Conservation (phyloP, 1,284 basidiomycete species). For the Pseudozyma sp. region DNA sequence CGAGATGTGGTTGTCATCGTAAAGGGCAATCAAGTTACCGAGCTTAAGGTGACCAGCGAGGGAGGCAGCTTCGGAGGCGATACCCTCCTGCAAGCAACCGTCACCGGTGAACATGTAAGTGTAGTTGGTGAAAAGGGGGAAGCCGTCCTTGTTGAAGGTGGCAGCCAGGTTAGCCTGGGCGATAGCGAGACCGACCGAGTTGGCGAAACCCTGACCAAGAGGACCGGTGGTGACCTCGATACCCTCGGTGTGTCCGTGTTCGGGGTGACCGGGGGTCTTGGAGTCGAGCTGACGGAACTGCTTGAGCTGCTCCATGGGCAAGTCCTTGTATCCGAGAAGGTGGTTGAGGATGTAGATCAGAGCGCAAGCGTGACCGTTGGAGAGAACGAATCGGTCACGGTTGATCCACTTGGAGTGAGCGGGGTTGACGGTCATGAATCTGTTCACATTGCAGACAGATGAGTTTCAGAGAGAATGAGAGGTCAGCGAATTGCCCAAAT, state of each 20-base stretch:
- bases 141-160: slow-evolving; percentile 87
- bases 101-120: slow-evolving; percentile 92
- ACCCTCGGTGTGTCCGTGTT: slow-evolving; percentile 82
- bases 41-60: slow-evolving; percentile 91
- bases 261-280: slow-evolving; percentile 80
- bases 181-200: slow-evolving; percentile 91
- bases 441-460: slow-evolving; percentile 60
- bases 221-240: slow-evolving; percentile 97
- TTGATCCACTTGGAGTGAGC: slow-evolving; percentile 83
- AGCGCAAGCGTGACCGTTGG: slow-evolving; percentile 71
- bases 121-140: slow-evolving; percentile 87
- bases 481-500: slow-evolving; percentile 9
- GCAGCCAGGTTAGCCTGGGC: slow-evolving; percentile 90
- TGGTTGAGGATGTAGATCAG: slow-evolving; percentile 83
- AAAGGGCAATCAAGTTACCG: slow-evolving; percentile 80
- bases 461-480: neutral
- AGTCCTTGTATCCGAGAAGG: slow-evolving; percentile 81
- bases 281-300: slow-evolving; percentile 79
- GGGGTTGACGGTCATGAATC: slow-evolving; percentile 87
- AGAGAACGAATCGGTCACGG: slow-evolving; percentile 77
- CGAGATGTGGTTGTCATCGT: slow-evolving; percentile 81
- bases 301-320: slow-evolving; percentile 85
- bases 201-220: slow-evolving; percentile 87
- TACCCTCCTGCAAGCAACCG: slow-evolving; percentile 96
- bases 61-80: slow-evolving; percentile 88